These are phyloP conservation scores for Agrocybe pediades DNA, from an alignment of 768 basidiomycete species.

Conservation along the genomic window DNA sequence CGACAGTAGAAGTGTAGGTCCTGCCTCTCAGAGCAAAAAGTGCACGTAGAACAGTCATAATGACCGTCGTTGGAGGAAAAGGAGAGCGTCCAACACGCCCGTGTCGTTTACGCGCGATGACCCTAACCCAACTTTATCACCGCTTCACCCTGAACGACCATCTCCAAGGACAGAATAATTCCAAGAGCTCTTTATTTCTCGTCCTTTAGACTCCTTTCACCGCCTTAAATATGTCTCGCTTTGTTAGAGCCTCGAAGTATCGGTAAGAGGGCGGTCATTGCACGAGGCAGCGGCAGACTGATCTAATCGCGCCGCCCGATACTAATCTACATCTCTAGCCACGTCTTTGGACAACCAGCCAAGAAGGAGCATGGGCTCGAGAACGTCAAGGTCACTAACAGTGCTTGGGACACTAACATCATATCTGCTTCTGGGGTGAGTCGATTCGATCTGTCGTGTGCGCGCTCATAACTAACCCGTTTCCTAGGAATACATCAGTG, in stretches of 20 bases:
- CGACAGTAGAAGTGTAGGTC: background rate
- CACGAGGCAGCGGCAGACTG: constrained; percentile 7
- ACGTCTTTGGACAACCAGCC: constrained; percentile 87
- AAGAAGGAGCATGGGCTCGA: constrained; percentile 85
- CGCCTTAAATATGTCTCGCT: constrained; percentile 66
- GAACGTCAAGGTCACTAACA: constrained; percentile 84
- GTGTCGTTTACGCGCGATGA: constrained; percentile 12
- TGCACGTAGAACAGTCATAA: constrained; percentile 17
- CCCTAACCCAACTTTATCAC: constrained; percentile 21
- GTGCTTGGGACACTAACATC: constrained; percentile 96
- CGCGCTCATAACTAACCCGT: background rate
- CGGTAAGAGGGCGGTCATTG: constrained; percentile 47
- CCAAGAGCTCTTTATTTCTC: background rate
- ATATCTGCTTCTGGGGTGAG: constrained; percentile 81
- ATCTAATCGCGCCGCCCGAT: constrained; percentile 14
- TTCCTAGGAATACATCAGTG: constrained; percentile 74
- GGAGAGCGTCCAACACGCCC: background rate
- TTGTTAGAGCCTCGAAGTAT: constrained; percentile 86
- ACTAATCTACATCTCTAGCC: too few species aligned
- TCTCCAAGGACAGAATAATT: background rate
- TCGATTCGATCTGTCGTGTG: constrained; percentile 13
- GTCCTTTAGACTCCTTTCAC: background rate
- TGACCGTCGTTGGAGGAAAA: constrained; percentile 10
- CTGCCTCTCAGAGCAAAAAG: constrained; percentile 14
- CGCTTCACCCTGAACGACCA: constrained; percentile 6